Conservation (phyloP, 257 asterid genomes). For the Lithospermum erythrorhizon region DNA sequence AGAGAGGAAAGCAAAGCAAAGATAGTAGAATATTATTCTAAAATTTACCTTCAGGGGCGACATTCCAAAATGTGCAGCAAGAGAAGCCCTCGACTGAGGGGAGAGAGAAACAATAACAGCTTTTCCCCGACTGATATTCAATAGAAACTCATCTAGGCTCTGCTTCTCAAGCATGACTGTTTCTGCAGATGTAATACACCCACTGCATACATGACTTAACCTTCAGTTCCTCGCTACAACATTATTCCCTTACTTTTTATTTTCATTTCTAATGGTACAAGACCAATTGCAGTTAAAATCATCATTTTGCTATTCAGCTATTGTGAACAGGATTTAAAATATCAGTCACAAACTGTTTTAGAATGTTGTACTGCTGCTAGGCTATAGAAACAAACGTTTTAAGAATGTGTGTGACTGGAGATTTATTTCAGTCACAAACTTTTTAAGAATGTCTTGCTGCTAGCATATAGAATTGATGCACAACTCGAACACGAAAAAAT, state of each 20-base stretch:
- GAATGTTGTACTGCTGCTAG: neutral
- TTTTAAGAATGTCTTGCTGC: neutral
- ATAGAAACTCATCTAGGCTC: constrained; percentile 85
- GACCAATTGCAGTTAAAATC: neutral
- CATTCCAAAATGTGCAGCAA: constrained; percentile 78
- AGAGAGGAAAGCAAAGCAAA: neutral
- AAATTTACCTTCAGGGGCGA: constrained; percentile 54
- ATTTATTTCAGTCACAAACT: no score
- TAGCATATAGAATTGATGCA: neutral
- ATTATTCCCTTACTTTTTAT: neutral
- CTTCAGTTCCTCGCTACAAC: neutral
- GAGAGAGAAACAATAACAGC: constrained; percentile 72
- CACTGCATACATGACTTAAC: constrained; percentile 48
- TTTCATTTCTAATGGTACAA: neutral
- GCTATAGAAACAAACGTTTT: neutral
- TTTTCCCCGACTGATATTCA: constrained; percentile 52
- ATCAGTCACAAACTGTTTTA: neutral
- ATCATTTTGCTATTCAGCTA: neutral
- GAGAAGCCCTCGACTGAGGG: constrained; percentile 96
- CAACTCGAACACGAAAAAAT: no score
- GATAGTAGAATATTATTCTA: neutral
- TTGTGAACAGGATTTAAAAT: neutral
- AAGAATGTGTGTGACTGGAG: no score
- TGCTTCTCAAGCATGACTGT: constrained; percentile 98
- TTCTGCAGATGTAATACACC: constrained; percentile 97